Evolutionary conservation across 768 basidiomycete genomes (phyloP), one percentile per base, ranked within the genome.

Genomic region (Melanogaster broomeanus): DNA sequence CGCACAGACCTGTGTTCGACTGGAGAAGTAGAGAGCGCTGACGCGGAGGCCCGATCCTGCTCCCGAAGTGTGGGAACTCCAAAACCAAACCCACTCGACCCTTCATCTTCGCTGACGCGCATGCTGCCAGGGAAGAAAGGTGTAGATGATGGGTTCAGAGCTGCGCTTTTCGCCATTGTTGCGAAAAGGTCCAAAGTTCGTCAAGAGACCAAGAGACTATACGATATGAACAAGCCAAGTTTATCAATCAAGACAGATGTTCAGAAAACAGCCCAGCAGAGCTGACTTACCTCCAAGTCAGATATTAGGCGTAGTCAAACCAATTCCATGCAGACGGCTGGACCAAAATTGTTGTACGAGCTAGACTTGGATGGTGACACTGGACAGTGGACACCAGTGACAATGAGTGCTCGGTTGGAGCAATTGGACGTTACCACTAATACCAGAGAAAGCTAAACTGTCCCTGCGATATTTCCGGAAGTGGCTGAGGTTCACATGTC

Each of bases 91-190:
- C 72, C 72, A 61, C 65, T 69, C 43, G 68, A 64, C 42, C 71
- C 73, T 48, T 85, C 84, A 52, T 85, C 83, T 50, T 84, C 84
- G 61, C 64, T 73, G 58, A 75, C 63, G 57, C 83, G 82, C 59
- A 81, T 65, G 48, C 50, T 61, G 48, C 86, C 87, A 55, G 90
- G 90, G 68, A 90, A 90, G 79, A 92, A 92, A 45, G 90, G 90
- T 67, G 84, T 84, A 52, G 89, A 92, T 55, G 88, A 78, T 57
- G 90, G 88, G 70, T 91, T 90, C 61, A 91, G 74, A 53, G 87
- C 78, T 62, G 81, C 85, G 62, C 83, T 88, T 78, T 82, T 84
- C 56, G 87, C 84, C 85, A 90, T 88, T 65, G 71, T 73, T 65
- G 58, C 53, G 59, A 57, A 57, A 45, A 44, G 52, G 52, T 58